These are phyloP conservation scores for Pseudoturritis turrita DNA, from an alignment of 345 rosid species.

Conservation along the genomic window DNA sequence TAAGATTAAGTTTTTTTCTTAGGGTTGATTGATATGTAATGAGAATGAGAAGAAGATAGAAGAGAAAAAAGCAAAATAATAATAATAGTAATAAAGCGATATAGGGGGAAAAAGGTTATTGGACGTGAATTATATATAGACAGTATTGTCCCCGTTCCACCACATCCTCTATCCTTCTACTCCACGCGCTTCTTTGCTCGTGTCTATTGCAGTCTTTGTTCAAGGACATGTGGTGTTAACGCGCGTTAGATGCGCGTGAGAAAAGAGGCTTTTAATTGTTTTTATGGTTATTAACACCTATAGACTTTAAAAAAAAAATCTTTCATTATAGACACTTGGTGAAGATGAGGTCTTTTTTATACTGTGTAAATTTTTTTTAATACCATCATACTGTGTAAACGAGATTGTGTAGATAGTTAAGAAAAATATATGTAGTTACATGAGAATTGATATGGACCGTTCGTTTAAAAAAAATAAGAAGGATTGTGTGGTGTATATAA, in stretches of 20 bases:
- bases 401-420: no score
- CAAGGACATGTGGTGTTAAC: not conserved
- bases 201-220: not conserved
- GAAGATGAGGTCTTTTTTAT: no score
- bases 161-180: not conserved
- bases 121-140: not conserved
- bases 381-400: no score
- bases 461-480: no score
- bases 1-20: conserved; percentile 6
- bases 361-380: no score
- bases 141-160: not conserved
- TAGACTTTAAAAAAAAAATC: no score
- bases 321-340: no score
- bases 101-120: not conserved
- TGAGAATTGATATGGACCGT: no score
- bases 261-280: not conserved
- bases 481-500: no score
- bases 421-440: no score
- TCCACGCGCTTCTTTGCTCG: not conserved
- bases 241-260: not conserved
- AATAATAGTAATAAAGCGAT: not conserved
- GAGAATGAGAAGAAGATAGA: conserved; percentile 6
- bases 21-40: conserved; percentile 23
- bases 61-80: not conserved
- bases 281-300: no score